Conservation (phyloP, 1,284 basidiomycete genomes). For the Heterobasidion occidentale region DNA sequence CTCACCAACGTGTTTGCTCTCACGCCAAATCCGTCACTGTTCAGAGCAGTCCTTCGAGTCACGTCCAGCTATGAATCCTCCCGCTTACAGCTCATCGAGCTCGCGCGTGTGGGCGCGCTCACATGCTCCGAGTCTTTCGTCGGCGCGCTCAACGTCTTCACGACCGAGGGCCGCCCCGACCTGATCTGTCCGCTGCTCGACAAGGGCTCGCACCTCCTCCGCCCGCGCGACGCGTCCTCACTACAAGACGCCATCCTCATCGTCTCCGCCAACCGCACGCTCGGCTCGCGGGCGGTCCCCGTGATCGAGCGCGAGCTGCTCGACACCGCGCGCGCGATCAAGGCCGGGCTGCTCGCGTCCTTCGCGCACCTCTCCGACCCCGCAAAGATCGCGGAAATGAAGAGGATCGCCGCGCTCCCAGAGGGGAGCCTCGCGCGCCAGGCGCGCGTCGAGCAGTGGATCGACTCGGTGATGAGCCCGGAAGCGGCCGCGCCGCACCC, state of each 20-base stretch:
- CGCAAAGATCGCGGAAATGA: slow-evolving; percentile 30
- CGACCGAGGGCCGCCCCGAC: slow-evolving; percentile 24
- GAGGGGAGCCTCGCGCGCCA: slow-evolving; percentile 27
- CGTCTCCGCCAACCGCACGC: slow-evolving; percentile 23
- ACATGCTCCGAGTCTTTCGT: slow-evolving; percentile 42
- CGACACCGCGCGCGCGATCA: slow-evolving; percentile 34
- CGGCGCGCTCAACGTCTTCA: slow-evolving; percentile 45
- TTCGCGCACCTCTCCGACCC: slow-evolving; percentile 42
- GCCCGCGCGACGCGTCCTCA: slow-evolving; percentile 39
- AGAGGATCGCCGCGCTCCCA: slow-evolving; percentile 36
- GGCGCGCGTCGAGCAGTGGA: slow-evolving; percentile 44
- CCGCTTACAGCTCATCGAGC: slow-evolving; percentile 26
- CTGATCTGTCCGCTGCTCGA: slow-evolving; percentile 34
- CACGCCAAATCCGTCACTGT: slow-evolving; percentile 40
- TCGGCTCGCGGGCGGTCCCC: slow-evolving; percentile 26
- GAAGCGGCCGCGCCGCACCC: slow-evolving; percentile 32
- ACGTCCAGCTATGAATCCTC: slow-evolving; percentile 22
- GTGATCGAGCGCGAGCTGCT: slow-evolving; percentile 45
- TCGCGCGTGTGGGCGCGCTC: slow-evolving; percentile 32
- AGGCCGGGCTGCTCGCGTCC: slow-evolving; percentile 28
- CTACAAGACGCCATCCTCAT: slow-evolving; percentile 37
- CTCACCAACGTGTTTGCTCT: slow-evolving; percentile 38
- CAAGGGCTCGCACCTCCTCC: slow-evolving; percentile 42
- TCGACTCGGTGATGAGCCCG: slow-evolving; percentile 38
- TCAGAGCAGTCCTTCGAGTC: slow-evolving; percentile 31